These are phyloP conservation scores for Mrakia frigida DNA, from an alignment of 768 basidiomycete species.

Conservation along the genomic window DNA sequence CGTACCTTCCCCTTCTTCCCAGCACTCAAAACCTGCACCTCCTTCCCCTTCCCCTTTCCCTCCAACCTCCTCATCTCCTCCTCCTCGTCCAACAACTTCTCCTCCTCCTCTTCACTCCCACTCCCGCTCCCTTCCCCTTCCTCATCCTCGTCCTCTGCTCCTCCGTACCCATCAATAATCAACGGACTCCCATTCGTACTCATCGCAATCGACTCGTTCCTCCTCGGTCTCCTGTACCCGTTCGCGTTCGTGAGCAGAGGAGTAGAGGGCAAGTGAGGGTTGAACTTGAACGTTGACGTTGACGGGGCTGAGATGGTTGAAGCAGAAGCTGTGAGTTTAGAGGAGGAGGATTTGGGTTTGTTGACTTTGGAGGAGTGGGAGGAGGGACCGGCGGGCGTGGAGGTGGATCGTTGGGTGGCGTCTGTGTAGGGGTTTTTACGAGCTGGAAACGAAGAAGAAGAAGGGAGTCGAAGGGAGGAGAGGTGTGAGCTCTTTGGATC, in stretches of 20 bases:
- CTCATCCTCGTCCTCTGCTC: not conserved
- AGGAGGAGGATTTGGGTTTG: not conserved
- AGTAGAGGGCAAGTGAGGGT: constrained; percentile 18
- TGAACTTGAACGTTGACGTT: constrained; percentile 21
- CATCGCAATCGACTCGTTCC: constrained; percentile 24
- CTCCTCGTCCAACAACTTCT: constrained; percentile 25
- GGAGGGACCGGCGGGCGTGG: not conserved
- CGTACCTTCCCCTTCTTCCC: constrained; percentile 6
- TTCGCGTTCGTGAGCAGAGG: constrained; percentile 5
- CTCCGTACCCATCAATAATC: not conserved
- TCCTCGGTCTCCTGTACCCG: constrained; percentile 7
- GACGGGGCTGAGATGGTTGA: not conserved
- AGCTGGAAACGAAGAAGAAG: not conserved
- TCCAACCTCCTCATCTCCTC: constrained; percentile 14
- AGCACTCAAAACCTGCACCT: not conserved
- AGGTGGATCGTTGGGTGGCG: not conserved
- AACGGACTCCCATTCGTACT: constrained; percentile 28
- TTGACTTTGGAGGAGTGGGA: not conserved
- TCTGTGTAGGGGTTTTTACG: constrained; percentile 14
- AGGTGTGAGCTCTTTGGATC: not conserved
- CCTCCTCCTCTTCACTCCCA: constrained; percentile 15
- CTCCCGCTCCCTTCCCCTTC: constrained; percentile 11
- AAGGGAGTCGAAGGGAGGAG: too few species aligned
- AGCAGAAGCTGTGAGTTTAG: not conserved
- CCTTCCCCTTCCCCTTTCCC: not conserved